Percentiles rank a stretch among this genome's conserved stretches.
Evolutionary conservation across 2,329 filamentous ascomycete genomes (phyloP).

Genomic region (Neophaeococcomyces aloes): DNA sequence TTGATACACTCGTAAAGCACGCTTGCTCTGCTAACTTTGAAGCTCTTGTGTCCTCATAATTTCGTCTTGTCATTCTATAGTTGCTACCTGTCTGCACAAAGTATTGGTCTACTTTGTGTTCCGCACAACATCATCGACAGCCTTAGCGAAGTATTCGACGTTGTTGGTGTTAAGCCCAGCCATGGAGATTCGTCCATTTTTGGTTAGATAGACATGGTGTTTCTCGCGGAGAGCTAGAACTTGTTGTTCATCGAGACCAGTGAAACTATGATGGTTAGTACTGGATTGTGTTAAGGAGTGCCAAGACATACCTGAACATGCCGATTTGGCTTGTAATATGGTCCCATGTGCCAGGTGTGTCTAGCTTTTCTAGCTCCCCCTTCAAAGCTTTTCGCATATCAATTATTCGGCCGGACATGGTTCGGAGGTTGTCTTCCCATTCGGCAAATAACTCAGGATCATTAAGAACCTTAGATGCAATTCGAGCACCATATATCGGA

Average conservation of each 20-base stretch:
- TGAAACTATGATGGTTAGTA: slow-evolving; percentile 48
- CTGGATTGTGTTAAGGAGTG: too few relatives aligned
- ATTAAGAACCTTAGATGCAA: slow-evolving; percentile 76
- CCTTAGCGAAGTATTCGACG: slow-evolving; percentile 83
- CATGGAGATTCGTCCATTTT: slow-evolving; percentile 98
- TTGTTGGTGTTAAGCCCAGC: slow-evolving; percentile 90
- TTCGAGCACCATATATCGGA: slow-evolving; percentile 83
- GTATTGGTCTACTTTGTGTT: slow-evolving; percentile 8
- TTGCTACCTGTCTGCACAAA: too few relatives aligned
- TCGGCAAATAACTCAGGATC: slow-evolving; percentile 69
- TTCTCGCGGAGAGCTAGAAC: slow-evolving; percentile 37
- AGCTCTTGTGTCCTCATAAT: too few relatives aligned
- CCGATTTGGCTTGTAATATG: slow-evolving; percentile 98
- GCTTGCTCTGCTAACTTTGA: too few relatives aligned
- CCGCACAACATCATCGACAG: slow-evolving; percentile 70
- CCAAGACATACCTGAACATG: slow-evolving; percentile 57
- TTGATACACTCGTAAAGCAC: too few relatives aligned
- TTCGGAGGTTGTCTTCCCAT: slow-evolving; percentile 84
- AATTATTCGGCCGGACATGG: slow-evolving; percentile 93
- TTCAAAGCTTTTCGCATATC: slow-evolving; percentile 75
- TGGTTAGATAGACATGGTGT: slow-evolving; percentile 55
- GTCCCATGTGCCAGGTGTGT: slow-evolving; percentile 84
- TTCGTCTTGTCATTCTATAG: too few relatives aligned
- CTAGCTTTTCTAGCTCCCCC: slow-evolving; percentile 68
- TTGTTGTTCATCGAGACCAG: slow-evolving; percentile 41